A percentile compares a stretch with the other conserved stretches of the same genome.
phyloP scores from a whole-genome alignment of 352 stramenopile species.

The Globisporangium irregulare region DNA sequence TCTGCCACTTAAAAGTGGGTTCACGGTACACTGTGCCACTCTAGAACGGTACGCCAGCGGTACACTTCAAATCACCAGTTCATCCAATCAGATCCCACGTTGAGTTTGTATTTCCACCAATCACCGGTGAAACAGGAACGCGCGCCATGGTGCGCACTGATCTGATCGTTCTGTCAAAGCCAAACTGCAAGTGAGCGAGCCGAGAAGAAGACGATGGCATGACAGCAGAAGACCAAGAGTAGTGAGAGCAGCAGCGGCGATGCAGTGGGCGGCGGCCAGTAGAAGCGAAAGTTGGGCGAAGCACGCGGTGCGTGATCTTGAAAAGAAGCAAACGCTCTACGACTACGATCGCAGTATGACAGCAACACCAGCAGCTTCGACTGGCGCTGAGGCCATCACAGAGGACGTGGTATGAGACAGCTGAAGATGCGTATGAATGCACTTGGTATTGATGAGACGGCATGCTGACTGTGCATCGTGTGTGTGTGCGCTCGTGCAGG shows the following conservation, averaged over 20 bases:
- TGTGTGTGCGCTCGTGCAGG: slow-evolving; percentile 17
- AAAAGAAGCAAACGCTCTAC: not conserved
- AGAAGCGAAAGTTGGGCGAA: slow-evolving; percentile 5
- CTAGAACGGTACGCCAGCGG: not conserved
- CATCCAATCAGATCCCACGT: not conserved
- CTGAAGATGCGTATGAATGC: not conserved
- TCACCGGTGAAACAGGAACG: not conserved
- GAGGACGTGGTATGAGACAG: slow-evolving; percentile 40
- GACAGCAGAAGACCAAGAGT: not conserved
- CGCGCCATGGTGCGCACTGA: not conserved
- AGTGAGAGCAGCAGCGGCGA: not conserved
- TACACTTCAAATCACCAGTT: not conserved
- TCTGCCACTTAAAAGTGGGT: slow-evolving; percentile 15
- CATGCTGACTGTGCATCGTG: not conserved
- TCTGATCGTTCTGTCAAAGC: not conserved
- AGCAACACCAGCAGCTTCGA: not conserved
- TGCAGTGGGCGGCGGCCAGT: slow-evolving; percentile 1
- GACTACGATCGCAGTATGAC: not conserved
- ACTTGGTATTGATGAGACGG: not conserved
- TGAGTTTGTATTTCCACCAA: slow-evolving; percentile 1
- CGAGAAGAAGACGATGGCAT: not conserved
- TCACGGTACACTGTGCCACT: slow-evolving; percentile 11
- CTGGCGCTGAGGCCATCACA: slow-evolving; percentile 15
- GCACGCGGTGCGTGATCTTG: not conserved
- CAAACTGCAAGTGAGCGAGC: slow-evolving; percentile 8